Evolutionary conservation across 345 rosid genomes (phyloP).

Genomic region (Eucalyptus pauciflora): DNA sequence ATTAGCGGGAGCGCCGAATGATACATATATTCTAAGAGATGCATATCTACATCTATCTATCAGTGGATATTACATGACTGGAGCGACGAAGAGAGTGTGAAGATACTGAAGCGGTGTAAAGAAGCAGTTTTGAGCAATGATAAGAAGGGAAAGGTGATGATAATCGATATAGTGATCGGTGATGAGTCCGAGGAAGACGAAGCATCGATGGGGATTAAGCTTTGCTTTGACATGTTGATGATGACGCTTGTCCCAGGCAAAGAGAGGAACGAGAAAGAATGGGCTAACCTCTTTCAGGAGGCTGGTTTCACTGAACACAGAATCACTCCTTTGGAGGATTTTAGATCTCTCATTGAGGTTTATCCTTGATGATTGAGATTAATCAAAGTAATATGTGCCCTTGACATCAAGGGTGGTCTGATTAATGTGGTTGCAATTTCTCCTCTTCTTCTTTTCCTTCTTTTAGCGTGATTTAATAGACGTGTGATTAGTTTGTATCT

Average conservation of each 20-base stretch:
- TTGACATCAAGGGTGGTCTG: not conserved
- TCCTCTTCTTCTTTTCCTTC: not conserved
- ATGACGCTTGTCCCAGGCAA: slow-evolving; percentile 3
- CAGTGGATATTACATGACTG: slow-evolving; percentile 36
- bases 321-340: slow-evolving; percentile 17
- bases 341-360: slow-evolving; percentile 42
- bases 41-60: not conserved
- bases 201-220: slow-evolving; percentile 15
- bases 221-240: slow-evolving; percentile 25
- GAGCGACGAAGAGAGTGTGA: slow-evolving; percentile 26
- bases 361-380: slow-evolving; percentile 12
- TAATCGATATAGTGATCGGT: slow-evolving; percentile 4
- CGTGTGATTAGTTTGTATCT: not conserved
- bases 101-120: slow-evolving; percentile 24
- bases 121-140: slow-evolving; percentile 10
- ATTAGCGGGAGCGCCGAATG: not conserved
- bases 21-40: not conserved
- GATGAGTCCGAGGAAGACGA: not conserved
- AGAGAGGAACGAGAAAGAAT: slow-evolving; percentile 31
- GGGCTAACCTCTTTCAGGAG: slow-evolving; percentile 15
- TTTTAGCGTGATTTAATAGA: not conserved
- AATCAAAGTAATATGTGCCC: not conserved
- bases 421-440: not conserved
- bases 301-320: slow-evolving; percentile 28
- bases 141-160: slow-evolving; percentile 7